Evolutionary conservation across 192 early-diverging fungal species (phyloP).

Genomic region (Neocallimastix lanati): DNA sequence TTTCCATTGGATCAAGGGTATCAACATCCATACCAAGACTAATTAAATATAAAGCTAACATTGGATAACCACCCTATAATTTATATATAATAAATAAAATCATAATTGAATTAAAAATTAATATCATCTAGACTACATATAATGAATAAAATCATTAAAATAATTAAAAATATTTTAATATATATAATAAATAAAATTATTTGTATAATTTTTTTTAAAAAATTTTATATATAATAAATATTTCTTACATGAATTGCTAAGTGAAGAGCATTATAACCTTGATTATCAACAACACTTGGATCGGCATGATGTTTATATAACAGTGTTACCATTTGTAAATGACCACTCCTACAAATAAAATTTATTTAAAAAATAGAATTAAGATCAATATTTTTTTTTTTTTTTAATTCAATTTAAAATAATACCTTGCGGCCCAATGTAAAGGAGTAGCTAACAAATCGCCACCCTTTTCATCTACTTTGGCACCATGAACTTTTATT

Average conservation of each 20-base stretch:
- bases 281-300: constrained; percentile 47
- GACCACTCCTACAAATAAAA: constrained; percentile 34
- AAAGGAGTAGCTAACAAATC: constrained; percentile 70
- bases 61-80: constrained; percentile 24
- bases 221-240: too few relatives aligned
- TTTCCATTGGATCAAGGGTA: constrained; percentile 46
- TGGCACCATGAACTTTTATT: constrained; percentile 45
- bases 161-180: not conserved
- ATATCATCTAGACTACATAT: too few relatives aligned
- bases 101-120: too few relatives aligned
- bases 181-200: too few relatives aligned
- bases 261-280: constrained; percentile 81
- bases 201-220: too few relatives aligned
- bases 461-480: constrained; percentile 54
- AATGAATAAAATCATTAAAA: not conserved
- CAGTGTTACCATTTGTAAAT: constrained; percentile 48
- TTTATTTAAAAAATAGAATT: too few relatives aligned
- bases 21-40: constrained; percentile 53
- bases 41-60: constrained; percentile 58
- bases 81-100: not conserved
- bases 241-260: constrained; percentile 64
- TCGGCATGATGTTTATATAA: constrained; percentile 65
- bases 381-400: too few relatives aligned
- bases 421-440: constrained; percentile 75
- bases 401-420: too few relatives aligned